These are phyloP conservation scores for Stygiomarasmius scandens DNA, from an alignment of 1,284 basidiomycete genomes.

Conservation along the genomic window DNA sequence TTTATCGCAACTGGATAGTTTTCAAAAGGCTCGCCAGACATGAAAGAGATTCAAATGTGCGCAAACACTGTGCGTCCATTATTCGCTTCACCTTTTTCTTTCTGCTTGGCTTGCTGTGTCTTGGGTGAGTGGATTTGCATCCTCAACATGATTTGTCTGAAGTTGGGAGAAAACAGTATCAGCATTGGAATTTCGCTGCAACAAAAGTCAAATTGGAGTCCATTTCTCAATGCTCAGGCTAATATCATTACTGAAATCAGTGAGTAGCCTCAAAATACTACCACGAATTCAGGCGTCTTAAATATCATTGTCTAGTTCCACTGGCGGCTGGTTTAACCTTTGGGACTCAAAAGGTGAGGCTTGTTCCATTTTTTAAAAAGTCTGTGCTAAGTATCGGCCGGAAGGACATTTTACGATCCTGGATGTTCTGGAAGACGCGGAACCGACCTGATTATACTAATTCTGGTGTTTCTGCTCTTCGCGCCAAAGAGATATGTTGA, in stretches of 20 bases:
- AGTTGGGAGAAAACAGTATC: background rate
- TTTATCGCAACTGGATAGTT: background rate
- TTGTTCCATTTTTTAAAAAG: background rate
- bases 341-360: background rate
- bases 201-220: background rate
- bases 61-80: background rate
- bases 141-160: background rate
- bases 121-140: background rate
- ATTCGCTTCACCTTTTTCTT: background rate
- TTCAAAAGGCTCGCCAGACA: background rate
- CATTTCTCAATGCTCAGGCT: background rate
- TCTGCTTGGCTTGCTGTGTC: background rate
- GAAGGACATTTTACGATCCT: background rate
- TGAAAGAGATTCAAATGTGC: background rate
- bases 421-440: background rate
- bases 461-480: background rate
- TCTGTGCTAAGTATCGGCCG: background rate
- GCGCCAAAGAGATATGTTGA: background rate
- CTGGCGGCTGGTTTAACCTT: background rate
- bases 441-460: background rate
- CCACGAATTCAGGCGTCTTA: no score
- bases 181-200: background rate
- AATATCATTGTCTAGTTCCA: background rate
- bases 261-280: no score
- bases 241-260: background rate